Evolutionary conservation across 148 eudicot species (phyloP).

Genomic region (Heliosperma pusillum): DNA sequence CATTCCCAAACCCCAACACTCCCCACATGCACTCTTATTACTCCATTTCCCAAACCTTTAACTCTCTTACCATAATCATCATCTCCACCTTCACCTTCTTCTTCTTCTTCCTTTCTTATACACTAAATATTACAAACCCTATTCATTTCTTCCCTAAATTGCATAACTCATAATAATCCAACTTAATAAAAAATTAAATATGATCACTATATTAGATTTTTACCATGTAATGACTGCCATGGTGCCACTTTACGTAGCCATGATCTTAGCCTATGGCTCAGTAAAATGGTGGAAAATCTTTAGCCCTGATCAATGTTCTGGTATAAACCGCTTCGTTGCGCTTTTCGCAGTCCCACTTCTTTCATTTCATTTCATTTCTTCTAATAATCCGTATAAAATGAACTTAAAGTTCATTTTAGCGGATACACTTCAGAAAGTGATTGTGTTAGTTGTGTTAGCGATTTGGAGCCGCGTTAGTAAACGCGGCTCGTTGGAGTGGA

Average conservation of each 20-base stretch:
- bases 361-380: constrained; percentile 84
- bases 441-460: constrained; percentile 44
- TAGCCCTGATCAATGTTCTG: constrained; percentile 87
- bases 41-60: constrained; percentile 29
- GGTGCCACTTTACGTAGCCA: constrained; percentile 90
- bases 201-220: constrained; percentile 69
- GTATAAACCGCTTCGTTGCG: constrained; percentile 86
- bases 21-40: constrained; percentile 21
- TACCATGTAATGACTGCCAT: constrained; percentile 97
- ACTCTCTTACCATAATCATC: not conserved
- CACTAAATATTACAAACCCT: too few species aligned
- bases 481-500: constrained; percentile 76
- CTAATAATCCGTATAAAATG: constrained; percentile 77
- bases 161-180: too few species aligned
- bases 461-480: constrained; percentile 55
- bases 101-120: not conserved
- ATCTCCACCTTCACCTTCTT: not conserved
- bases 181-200: too few species aligned
- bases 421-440: constrained; percentile 74
- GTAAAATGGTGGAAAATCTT: constrained; percentile 98
- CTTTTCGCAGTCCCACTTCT: constrained; percentile 84
- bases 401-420: constrained; percentile 81
- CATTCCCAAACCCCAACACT: constrained; percentile 16
- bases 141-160: not conserved
- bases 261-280: constrained; percentile 86